phyloP scores from a whole-genome alignment of 805 yeast genomes.

The Barnettozyma sp. region DNA sequence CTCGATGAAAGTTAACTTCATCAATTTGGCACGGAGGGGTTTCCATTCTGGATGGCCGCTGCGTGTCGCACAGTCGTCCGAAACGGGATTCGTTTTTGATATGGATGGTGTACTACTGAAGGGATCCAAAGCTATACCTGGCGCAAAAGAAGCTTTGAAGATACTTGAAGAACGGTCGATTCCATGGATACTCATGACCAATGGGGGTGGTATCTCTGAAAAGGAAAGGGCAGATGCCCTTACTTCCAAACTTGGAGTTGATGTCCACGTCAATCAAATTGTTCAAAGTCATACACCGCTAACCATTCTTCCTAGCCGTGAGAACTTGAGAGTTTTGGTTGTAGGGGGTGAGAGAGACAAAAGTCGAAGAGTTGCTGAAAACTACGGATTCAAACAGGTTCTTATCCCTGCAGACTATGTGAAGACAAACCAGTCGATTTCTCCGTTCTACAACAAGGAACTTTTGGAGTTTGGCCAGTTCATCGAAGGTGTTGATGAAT shows the following conservation, averaged over 20 bases:
- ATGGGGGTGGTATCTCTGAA: conserved; percentile 84
- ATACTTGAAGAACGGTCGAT: conserved; percentile 45
- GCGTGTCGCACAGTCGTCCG: too few relatives aligned
- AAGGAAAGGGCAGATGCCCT: conserved; percentile 48
- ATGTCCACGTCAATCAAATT: conserved; percentile 41
- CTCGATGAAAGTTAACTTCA: too few relatives aligned
- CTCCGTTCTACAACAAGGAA: conserved; percentile 59
- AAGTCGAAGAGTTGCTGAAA: conserved; percentile 64
- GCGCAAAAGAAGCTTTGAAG: conserved; percentile 55
- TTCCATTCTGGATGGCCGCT: too few relatives aligned
- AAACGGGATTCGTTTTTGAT: conserved; percentile 21
- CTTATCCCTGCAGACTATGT: conserved; percentile 69
- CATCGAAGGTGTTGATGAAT: conserved; percentile 16
- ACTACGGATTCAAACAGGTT: conserved; percentile 74
- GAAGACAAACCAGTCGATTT: conserved; percentile 58
- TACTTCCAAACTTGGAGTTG: conserved; percentile 34
- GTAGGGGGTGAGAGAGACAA: conserved; percentile 75
- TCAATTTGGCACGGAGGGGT: too few relatives aligned
- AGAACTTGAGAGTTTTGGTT: conserved; percentile 58
- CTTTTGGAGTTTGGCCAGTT: conserved; percentile 34
- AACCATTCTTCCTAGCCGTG: conserved; percentile 45
- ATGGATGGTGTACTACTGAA: conserved; percentile 86
- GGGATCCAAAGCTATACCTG: conserved; percentile 60
- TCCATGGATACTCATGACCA: conserved; percentile 81
- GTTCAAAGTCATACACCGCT: conserved; percentile 88